Evolutionary conservation across 2,329 filamentous ascomycete genomes (phyloP).

Genomic region (Monilinia polystroma): DNA sequence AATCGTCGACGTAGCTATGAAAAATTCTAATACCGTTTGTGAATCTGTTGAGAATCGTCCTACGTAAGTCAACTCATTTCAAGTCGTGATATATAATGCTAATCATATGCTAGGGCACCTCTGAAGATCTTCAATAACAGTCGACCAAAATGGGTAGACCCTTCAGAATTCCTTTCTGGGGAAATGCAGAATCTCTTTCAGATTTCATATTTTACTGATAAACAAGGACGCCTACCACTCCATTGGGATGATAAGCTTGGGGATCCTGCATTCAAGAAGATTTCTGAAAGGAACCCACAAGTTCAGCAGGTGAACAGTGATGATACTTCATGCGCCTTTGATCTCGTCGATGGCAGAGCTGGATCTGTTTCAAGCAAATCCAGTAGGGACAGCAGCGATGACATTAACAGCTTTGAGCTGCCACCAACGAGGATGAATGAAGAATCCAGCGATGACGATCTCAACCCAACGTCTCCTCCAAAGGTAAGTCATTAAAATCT

Average conservation of each 20-base stretch:
- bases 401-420: conserved; percentile 36
- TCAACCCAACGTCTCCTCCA: conserved; percentile 6
- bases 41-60: conserved; percentile 21
- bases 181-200: conserved; percentile 73
- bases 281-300: conserved; percentile 48
- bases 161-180: conserved; percentile 57
- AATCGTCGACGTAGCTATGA: conserved; percentile 87
- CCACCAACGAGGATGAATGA: conserved; percentile 56
- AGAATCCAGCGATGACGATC: conserved; percentile 54
- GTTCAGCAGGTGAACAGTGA: conserved; percentile 26
- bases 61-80: neutral
- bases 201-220: conserved; percentile 62
- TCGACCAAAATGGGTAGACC: conserved; percentile 55
- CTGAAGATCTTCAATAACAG: conserved; percentile 32
- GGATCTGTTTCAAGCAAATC: conserved; percentile 41
- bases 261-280: conserved; percentile 52
- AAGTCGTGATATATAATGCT: neutral
- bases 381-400: conserved; percentile 49
- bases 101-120: conserved; percentile 21
- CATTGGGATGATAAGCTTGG: conserved; percentile 66
- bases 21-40: conserved; percentile 49
- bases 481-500: conserved; percentile 11
- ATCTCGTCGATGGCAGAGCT: conserved; percentile 40
- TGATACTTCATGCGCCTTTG: conserved; percentile 26
- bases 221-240: conserved; percentile 62